Evolutionary conservation across 768 basidiomycete genomes (phyloP).

Genomic region (Tulasnella sp.): DNA sequence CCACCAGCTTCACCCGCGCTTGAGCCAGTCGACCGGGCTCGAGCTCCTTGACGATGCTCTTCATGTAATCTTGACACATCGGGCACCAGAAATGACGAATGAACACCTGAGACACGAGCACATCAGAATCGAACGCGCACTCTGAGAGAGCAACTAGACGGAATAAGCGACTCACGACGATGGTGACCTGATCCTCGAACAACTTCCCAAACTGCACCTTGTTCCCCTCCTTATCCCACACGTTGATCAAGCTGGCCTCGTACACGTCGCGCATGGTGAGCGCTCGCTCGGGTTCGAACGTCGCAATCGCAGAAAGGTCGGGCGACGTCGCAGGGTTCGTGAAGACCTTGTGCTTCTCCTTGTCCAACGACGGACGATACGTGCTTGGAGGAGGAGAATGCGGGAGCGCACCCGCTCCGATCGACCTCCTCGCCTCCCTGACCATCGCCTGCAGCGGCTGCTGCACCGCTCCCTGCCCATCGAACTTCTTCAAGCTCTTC

Average conservation of each 20-base stretch:
- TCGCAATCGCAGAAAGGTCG: background rate
- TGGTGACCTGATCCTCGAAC: slow-evolving; percentile 37
- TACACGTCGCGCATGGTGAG: slow-evolving; percentile 12
- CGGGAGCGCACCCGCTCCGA: too few species aligned
- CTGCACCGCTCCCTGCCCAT: background rate
- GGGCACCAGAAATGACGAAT: slow-evolving; percentile 83
- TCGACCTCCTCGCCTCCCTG: too few species aligned
- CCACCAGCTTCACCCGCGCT: slow-evolving; percentile 47
- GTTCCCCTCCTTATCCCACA: slow-evolving; percentile 38
- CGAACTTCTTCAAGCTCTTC: background rate
- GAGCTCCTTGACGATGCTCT: slow-evolving; percentile 44
- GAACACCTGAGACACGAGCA: slow-evolving; percentile 35
- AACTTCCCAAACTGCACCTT: slow-evolving; percentile 42
- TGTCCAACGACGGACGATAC: too few species aligned
- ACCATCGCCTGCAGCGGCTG: background rate
- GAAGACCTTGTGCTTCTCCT: background rate
- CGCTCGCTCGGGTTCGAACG: background rate
- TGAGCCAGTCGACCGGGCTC: slow-evolving; percentile 36
- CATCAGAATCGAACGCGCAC: background rate
- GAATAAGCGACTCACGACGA: slow-evolving; percentile 32
- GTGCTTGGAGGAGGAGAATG: too few species aligned
- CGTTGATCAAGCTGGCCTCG: slow-evolving; percentile 30
- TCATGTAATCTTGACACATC: slow-evolving; percentile 79
- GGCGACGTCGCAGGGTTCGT: background rate
- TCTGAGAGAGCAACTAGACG: background rate